Evolutionary conservation across 371 early-diverging fungal genomes (phyloP), one percentile per base, ranked within the genome.

Genomic region (Lichtheimia hyalospora): DNA sequence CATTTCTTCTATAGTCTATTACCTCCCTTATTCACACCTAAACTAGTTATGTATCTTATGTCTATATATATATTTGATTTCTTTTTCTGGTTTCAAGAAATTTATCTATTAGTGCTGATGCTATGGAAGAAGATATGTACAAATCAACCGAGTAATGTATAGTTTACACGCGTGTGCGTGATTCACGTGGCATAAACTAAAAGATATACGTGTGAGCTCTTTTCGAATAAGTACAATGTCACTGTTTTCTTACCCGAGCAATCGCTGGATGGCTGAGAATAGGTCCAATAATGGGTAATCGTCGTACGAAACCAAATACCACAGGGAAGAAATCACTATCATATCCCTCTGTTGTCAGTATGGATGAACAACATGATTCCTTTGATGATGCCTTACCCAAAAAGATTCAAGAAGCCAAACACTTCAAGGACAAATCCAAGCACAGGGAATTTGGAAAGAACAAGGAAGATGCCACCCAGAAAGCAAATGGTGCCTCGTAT

Each of bases 271-370:
- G 78, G 56, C 83, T 88, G 44, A 97, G 69, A 21, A 96, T 57
- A 18, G 86, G 85, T 13, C 98, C 98, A 66, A 97, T 92, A 21
- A 96, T 55, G 5, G 98, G 98, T 54, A 97, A 58, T 62, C 89
- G 81, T 67, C 95, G 85, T 64, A 96, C 70, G 61, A 97, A 95
- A 49, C 89, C 84, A 57, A 97, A 71, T 8, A 93, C 89, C 28
- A 93, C 90, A 2, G 97, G 97, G 84, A 98, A 96, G 71, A 98
- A 98, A 80, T 98, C 97, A 10, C 94, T 95, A 55, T n/a, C n/a
- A n/a, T n/a, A n/a, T 28, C 2, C n/a, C 7, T 15, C 20, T n/a
- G 23, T 23, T 18, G 23, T 34, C 34, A 34, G 34, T 8, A 34
- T 28, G 1, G 5, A 7, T 1, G 6, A 1, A 28, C 6, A 3